phyloP scores from a whole-genome alignment of 2,329 filamentous ascomycete species.

The Plectosphaerella cucumerina region DNA sequence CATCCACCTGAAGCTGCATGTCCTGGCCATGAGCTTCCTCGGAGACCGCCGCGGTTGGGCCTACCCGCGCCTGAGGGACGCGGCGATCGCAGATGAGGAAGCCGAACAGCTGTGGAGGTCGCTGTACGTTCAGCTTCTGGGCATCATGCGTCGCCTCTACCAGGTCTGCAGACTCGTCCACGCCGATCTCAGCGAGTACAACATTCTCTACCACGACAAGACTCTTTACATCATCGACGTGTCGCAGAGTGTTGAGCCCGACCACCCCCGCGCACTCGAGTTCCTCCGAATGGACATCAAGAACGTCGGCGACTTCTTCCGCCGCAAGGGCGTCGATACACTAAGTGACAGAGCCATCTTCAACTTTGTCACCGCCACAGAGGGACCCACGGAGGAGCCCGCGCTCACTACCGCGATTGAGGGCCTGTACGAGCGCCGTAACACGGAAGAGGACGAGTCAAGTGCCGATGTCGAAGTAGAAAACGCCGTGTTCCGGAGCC shows the following conservation, averaged over 20 bases:
- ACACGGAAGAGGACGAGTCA: conserved; percentile 44
- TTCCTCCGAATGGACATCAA: conserved; percentile 98
- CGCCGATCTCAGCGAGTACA: conserved; percentile 97
- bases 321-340: conserved; percentile 75
- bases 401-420: conserved; percentile 61
- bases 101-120: conserved; percentile 68
- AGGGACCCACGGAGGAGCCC: conserved; percentile 57
- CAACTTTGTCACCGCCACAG: conserved; percentile 68
- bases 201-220: conserved; percentile 81
- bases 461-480: conserved; percentile 67
- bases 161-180: conserved; percentile 89
- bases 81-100: conserved; percentile 66
- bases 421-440: conserved; percentile 58
- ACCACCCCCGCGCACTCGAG: conserved; percentile 87
- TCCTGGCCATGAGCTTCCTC: conserved; percentile 91
- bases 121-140: conserved; percentile 78
- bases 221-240: conserved; percentile 94
- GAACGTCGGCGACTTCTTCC: conserved; percentile 92
- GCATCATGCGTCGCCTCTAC: conserved; percentile 90
- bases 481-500: conserved; percentile 88
- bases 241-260: conserved; percentile 93
- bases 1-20: conserved; percentile 84
- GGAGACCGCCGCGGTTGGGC: conserved; percentile 84
- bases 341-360: conserved; percentile 78
- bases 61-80: conserved; percentile 84